A percentile compares a stretch with the other conserved stretches of the same genome.
These are phyloP conservation scores for Cenchrus americanus DNA, from an alignment of 176 grass and related monocot species.

Conservation along the genomic window DNA sequence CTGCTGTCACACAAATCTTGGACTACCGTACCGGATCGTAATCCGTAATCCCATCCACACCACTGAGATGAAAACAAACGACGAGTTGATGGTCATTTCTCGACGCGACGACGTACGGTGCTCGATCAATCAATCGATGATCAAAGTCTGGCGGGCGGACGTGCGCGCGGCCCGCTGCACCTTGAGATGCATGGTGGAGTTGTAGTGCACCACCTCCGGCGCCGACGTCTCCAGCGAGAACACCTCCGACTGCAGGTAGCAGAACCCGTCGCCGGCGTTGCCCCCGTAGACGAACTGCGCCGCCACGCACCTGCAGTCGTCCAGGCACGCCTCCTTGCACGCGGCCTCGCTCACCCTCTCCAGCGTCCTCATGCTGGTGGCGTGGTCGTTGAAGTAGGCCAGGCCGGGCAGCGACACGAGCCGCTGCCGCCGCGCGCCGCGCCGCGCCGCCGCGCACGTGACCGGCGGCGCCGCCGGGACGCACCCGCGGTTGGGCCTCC, in stretches of 20 bases:
- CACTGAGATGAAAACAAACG: background rate
- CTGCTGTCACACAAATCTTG: no score
- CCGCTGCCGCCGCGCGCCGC: background rate
- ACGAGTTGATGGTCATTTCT: background rate
- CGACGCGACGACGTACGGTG: no score
- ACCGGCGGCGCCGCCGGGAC: background rate
- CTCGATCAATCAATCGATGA: background rate
- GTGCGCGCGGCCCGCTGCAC: background rate
- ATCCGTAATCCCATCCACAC: no score
- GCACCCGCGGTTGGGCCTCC: conserved; percentile 56
- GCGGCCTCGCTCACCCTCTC: conserved; percentile 43
- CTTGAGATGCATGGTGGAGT: conserved; percentile 50
- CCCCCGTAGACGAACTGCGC: conserved; percentile 48
- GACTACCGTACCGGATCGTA: no score
- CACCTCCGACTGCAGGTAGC: conserved; percentile 56
- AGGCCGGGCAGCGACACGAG: conserved; percentile 37
- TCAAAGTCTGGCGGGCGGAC: background rate
- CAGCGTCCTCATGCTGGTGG: conserved; percentile 30
- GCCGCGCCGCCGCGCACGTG: background rate
- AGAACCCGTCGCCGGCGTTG: conserved; percentile 34
- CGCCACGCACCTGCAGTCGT: conserved; percentile 44
- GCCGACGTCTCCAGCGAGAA: conserved; percentile 47
- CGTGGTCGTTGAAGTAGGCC: conserved; percentile 48
- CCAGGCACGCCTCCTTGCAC: conserved; percentile 52
- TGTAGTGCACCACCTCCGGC: conserved; percentile 40